These are phyloP conservation scores for Hibiscus syriacus DNA, from an alignment of 345 rosid species.

Conservation along the genomic window DNA sequence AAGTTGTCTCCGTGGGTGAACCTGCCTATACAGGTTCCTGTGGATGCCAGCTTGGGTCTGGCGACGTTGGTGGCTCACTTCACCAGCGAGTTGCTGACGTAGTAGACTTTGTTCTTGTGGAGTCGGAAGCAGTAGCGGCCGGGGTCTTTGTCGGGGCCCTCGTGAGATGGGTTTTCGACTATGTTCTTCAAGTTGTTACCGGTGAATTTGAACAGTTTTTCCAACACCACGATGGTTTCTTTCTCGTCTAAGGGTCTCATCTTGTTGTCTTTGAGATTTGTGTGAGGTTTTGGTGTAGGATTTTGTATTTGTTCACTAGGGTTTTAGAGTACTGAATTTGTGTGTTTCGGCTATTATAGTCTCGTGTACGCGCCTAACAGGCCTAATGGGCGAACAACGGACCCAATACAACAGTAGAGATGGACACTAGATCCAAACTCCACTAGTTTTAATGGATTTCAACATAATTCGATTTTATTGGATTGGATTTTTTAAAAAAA, in stretches of 20 bases:
- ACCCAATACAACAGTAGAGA: no score
- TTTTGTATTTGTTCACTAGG: neutral
- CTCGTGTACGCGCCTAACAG: neutral
- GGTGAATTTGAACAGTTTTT: constrained; percentile 71
- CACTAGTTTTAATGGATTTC: no score
- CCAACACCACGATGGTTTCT: constrained; percentile 82
- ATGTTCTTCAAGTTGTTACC: constrained; percentile 90
- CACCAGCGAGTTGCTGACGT: constrained; percentile 75
- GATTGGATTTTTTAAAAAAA: no score
- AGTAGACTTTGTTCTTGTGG: constrained; percentile 69
- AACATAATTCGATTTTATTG: no score
- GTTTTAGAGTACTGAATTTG: neutral
- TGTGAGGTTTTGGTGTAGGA: neutral
- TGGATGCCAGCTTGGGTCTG: constrained; percentile 48
- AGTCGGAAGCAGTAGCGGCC: constrained; percentile 93
- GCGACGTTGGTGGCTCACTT: constrained; percentile 78
- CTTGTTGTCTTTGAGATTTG: neutral
- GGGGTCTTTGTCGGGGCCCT: constrained; percentile 64
- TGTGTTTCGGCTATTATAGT: neutral
- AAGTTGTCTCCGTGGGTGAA: constrained; percentile 78
- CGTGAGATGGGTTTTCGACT: constrained; percentile 75
- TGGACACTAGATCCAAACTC: no score
- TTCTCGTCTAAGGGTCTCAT: constrained; percentile 61
- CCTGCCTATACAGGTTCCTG: constrained; percentile 83
- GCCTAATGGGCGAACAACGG: neutral